Percentiles rank a stretch among this genome's conserved stretches.
These are phyloP conservation scores for Hortaea werneckii DNA, from an alignment of 2,329 filamentous ascomycete species.

Conservation along the genomic window DNA sequence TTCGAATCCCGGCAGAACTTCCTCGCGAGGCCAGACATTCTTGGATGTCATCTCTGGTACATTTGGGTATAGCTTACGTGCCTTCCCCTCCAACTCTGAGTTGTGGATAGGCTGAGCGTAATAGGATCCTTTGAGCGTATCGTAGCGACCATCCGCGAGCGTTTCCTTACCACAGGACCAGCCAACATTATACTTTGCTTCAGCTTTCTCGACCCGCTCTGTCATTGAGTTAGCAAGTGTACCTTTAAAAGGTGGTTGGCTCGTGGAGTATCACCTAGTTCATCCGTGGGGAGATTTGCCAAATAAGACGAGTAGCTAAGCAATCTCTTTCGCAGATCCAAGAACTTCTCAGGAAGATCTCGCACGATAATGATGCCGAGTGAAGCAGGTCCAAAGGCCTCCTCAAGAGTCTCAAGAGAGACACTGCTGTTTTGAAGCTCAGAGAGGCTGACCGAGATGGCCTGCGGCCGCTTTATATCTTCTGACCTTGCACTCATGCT, in stretches of 20 bases:
- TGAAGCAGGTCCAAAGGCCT: constrained; percentile 83
- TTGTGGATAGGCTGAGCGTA: constrained; percentile 62
- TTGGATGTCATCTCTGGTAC: constrained; percentile 83
- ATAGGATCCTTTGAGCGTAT: constrained; percentile 73
- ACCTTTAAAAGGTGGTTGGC: neutral
- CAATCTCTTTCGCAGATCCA: constrained; percentile 58
- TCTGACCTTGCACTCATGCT: too few relatives aligned
- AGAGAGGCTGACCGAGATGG: constrained; percentile 39
- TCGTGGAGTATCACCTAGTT: constrained; percentile 49
- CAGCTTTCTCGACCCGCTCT: constrained; percentile 39
- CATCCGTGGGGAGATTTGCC: constrained; percentile 61
- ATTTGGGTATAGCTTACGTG: constrained; percentile 45
- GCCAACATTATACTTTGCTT: constrained; percentile 52
- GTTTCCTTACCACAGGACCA: constrained; percentile 79
- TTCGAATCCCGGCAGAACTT: constrained; percentile 64
- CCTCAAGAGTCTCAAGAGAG: constrained; percentile 56
- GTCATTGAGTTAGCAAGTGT: neutral
- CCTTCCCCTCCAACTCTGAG: constrained; percentile 50
- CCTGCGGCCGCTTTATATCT: constrained; percentile 8
- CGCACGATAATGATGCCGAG: constrained; percentile 90
- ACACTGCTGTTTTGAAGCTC: constrained; percentile 40
- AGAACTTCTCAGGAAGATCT: constrained; percentile 65
- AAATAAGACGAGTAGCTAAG: constrained; percentile 85
- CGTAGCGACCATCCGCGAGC: constrained; percentile 65
- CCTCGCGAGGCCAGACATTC: constrained; percentile 74